A percentile compares a stretch with the other conserved stretches of the same genome.
These are phyloP conservation scores for Toxicodendron radicans DNA, from an alignment of 345 rosid species.

Conservation along the genomic window DNA sequence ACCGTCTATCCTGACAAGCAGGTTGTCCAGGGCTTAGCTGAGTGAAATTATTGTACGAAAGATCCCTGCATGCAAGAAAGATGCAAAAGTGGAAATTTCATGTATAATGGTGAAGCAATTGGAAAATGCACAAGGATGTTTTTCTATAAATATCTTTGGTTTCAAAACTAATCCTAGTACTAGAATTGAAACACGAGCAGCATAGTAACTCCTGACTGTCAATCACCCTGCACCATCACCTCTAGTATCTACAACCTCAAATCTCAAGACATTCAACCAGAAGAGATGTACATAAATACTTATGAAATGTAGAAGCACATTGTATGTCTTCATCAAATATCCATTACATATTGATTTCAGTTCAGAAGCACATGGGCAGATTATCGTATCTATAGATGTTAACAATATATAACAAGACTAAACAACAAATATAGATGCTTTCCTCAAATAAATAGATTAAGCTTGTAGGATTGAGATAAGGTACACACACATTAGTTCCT, in stretches of 20 bases:
- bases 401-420: neutral
- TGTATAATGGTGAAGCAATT: neutral
- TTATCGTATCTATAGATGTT: neutral
- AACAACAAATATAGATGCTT: neutral
- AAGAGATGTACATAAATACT: neutral
- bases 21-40: constrained; percentile 25
- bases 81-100: neutral
- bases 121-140: neutral
- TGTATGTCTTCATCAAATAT: neutral
- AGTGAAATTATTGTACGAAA: constrained; percentile 40
- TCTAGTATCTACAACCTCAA: neutral
- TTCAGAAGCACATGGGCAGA: neutral
- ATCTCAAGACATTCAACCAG: neutral
- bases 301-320: neutral
- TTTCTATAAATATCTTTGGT: neutral
- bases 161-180: neutral
- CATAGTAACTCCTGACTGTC: neutral
- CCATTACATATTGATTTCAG: neutral
- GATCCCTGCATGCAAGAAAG: constrained; percentile 34
- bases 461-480: neutral
- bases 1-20: constrained; percentile 33
- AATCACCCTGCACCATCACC: neutral
- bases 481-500: constrained; percentile 29
- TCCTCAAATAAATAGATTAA: neutral
- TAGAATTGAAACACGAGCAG: neutral